phyloP scores from a whole-genome alignment of 495 filamentous ascomycete genomes.

The Rhypophila decipiens region DNA sequence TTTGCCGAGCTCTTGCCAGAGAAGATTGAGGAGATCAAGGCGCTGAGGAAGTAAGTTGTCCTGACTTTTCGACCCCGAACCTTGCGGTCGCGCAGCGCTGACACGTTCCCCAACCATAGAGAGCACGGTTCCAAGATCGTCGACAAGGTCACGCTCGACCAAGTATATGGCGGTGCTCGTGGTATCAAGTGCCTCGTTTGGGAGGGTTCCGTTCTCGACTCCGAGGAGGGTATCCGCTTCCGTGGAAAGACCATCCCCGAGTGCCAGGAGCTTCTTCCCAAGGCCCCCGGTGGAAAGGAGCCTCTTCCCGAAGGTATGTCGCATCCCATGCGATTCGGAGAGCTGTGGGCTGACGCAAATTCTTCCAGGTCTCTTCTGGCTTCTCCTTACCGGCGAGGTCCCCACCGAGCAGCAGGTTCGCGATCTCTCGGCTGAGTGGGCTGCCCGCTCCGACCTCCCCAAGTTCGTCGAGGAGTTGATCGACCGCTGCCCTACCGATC shows the following conservation, averaged over 20 bases:
- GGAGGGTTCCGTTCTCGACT: constrained; percentile 98
- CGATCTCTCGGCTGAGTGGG: constrained; percentile 96
- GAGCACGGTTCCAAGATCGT: constrained; percentile 91
- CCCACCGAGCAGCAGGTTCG: constrained; percentile 96
- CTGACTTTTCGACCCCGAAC: constrained; percentile 1
- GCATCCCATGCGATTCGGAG: neutral
- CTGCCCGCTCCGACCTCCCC: constrained; percentile 90
- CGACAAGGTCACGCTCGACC: constrained; percentile 97
- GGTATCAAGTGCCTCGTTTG: constrained; percentile 97
- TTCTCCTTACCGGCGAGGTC: constrained; percentile 94
- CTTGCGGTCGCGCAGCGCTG: constrained; percentile 7
- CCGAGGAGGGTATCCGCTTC: constrained; percentile 99
- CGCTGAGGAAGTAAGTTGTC: constrained; percentile 74
- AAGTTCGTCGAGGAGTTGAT: constrained; percentile 98
- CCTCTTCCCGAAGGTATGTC: constrained; percentile 81
- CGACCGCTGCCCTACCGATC: constrained; percentile 95
- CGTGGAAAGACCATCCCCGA: constrained; percentile 97
- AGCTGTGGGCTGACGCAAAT: constrained; percentile 12
- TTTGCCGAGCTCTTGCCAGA: constrained; percentile 92
- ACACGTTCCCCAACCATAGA: constrained; percentile 37
- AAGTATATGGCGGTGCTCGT: constrained; percentile 98
- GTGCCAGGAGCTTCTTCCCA: constrained; percentile 94
- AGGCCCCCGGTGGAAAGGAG: constrained; percentile 91
- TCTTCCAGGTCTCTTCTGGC: constrained; percentile 86
- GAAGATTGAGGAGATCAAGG: constrained; percentile 99